Base-by-base conservation (phyloP, 352 stramenopile species). In the Pseudoperonospora humuli region DNA sequence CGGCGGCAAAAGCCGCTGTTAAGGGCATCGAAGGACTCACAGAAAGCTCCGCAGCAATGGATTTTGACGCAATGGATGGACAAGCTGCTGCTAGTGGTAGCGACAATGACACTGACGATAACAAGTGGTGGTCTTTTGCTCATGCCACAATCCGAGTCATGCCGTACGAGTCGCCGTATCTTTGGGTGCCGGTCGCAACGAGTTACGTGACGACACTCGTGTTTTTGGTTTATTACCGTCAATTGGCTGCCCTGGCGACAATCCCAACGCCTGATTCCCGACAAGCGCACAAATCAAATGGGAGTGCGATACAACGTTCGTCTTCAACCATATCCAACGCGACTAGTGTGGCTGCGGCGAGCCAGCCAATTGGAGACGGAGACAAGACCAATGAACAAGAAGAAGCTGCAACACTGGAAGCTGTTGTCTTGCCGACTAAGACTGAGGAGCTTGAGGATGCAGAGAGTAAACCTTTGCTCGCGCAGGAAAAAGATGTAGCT, bases 111-210 rank as follows among this genome's bases (percentile, higher is more conserved):
- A 54, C 29, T 37, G 54, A 61, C 2, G 65, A 72, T 36, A 66
- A 65, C 21, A 61, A 67, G 45, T 88, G 76, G 76, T 87, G 77
- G 77, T 85, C 70, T 9, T 89, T 87, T 45, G 66, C 62, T 13
- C 75, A 86, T 54, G 61, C 75, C n/a, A 90, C 77, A 24, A 90
- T 93, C 54, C 67, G 75, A 25, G 77, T 78, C 40, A 59, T 93
- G 49, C 80, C 80, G 39, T 64, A 85, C 55, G 61, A 84, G 43
- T 90, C 77, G 38, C 70, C 68, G 32, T 86, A 84, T 32, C 51
- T 93, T 6, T 93, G 80, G 80, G 62, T 86, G 7, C 62, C 80
- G 1, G 80, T 93, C 6, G 64, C 35, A 24, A 88, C 54, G 48
- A 77, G 63, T 57, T 93, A 93, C 58, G 19, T 88, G 34, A 90